A percentile compares a stretch with the other conserved stretches of the same genome.
Evolutionary conservation across 2,329 filamentous ascomycete species (phyloP).

Genomic region (Monosporascus sp.): DNA sequence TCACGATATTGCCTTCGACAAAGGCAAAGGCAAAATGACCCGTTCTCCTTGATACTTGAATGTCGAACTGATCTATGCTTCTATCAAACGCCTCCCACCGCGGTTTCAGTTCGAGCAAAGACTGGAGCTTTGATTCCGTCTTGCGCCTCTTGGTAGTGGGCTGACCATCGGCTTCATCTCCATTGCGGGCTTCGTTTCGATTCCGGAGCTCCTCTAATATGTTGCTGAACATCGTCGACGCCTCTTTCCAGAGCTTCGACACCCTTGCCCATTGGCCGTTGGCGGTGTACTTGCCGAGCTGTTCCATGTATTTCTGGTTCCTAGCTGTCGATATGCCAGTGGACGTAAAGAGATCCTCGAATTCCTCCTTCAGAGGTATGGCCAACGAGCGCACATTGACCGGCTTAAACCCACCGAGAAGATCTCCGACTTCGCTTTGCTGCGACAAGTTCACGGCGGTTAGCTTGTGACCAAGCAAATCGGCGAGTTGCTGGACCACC

Average conservation of each 20-base stretch:
- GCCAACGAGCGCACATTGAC: conserved; percentile 85
- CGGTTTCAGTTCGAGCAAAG: conserved; percentile 49
- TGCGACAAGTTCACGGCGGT: conserved; percentile 95
- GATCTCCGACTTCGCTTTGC: conserved; percentile 93
- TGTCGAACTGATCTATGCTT: conserved; percentile 72
- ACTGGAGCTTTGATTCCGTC: conserved; percentile 61
- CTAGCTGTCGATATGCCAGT: conserved; percentile 82
- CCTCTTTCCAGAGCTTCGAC: conserved; percentile 82
- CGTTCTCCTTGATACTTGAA: conserved; percentile 67
- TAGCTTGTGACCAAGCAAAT: conserved; percentile 76
- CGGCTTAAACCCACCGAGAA: conserved; percentile 94
- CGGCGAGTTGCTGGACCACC: conserved; percentile 86
- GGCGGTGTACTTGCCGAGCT: conserved; percentile 71
- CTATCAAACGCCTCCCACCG: conserved; percentile 78
- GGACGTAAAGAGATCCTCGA: conserved; percentile 79
- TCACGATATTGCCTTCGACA: conserved; percentile 91
- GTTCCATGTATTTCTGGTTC: conserved; percentile 81
- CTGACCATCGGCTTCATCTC: conserved; percentile 39
- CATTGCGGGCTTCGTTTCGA: conserved; percentile 32
- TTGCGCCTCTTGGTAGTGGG: conserved; percentile 66
- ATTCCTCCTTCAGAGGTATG: conserved; percentile 87
- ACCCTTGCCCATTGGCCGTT: conserved; percentile 85
- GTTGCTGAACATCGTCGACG: conserved; percentile 77
- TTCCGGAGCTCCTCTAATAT: conserved; percentile 52
- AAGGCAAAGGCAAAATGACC: conserved; percentile 89